Evolutionary conservation across 225 moss, liverwort and hornwort genomes (phyloP), one percentile per base, ranked within the genome.

Genomic region (Bryoerythrophyllum caledonicum): DNA sequence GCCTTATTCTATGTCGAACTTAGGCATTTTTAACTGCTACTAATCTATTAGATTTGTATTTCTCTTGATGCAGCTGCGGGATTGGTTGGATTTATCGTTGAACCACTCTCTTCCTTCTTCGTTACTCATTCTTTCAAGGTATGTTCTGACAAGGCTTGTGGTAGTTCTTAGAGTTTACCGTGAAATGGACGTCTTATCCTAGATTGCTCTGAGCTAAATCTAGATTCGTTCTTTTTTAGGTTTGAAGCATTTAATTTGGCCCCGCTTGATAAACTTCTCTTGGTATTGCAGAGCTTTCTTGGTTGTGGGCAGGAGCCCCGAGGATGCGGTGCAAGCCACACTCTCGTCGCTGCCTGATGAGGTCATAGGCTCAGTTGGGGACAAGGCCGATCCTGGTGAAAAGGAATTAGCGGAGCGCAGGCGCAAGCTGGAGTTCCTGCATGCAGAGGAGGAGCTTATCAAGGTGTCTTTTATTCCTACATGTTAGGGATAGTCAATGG

Each of bases 11-110:
- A 16, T 15, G 10, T 60, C 74, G 30, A 60, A 60, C 51, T 74
- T 27, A 27, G 44, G 59, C 40, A 35, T 28, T 56, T 63, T 17
- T 60, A 49, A 41, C 23, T 51, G 37, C 19, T 52, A 28, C 52
- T 75, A 71, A 58, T 78, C 23, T 81, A 40, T 51, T 58, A 10
- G 70, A 48, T 71, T 44, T 74, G 44, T 60, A 61, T 57, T 21
- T 81, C 48, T 56, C 54, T 67, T 79, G 72, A 59, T 91, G 79
- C 94, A 99, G 99, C 83, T 99, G 43, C 74, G 82, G 35, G 95
- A 99, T 82, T 99, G 99, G 99, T 89, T 99, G 88, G 99, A 99
- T 82, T 86, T 99, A 56, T 99, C 99, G n/a, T 77, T 99, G 68
- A 88, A 91, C 67, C 95, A 99, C 58, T 92, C 95, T 44, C 88